Percentiles rank a stretch among this genome's conserved stretches.
Evolutionary conservation across 768 basidiomycete genomes (phyloP).

Genomic region (Termitomyces sp.): DNA sequence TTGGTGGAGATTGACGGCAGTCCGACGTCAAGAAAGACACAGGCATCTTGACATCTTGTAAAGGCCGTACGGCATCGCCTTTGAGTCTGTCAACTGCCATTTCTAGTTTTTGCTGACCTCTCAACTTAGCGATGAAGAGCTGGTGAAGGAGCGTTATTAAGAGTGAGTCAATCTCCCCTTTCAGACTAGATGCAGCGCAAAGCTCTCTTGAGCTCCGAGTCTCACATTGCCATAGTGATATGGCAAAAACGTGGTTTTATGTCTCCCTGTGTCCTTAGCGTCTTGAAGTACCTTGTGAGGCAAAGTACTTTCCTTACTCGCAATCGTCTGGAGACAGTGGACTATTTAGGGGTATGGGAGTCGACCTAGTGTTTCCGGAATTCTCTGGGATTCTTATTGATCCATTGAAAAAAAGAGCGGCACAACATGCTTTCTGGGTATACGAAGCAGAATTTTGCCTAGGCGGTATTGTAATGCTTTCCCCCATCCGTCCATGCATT

Average conservation of each 20-base stretch:
- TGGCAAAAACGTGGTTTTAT: constrained; percentile 8
- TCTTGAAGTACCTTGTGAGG: background rate
- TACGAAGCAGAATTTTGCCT: background rate
- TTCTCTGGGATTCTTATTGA: background rate
- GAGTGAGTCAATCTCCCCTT: constrained; percentile 3
- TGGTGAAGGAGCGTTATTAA: background rate
- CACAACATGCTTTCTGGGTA: background rate
- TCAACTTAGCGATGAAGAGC: background rate
- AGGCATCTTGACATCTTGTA: background rate
- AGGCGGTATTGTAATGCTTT: background rate
- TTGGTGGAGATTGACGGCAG: constrained; percentile 10
- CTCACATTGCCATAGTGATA: background rate
- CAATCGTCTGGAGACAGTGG: background rate
- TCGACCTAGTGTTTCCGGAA: background rate
- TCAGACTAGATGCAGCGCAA: background rate
- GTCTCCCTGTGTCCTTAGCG: background rate
- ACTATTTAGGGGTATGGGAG: background rate
- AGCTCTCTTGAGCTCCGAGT: background rate
- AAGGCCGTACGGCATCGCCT: constrained; percentile 2
- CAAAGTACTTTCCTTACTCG: constrained; percentile 4
- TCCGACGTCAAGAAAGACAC: background rate
- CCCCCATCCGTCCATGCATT: background rate
- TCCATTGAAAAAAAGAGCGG: background rate
- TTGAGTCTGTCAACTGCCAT: background rate
- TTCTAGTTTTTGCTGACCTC: background rate